Evolutionary conservation across 805 yeast genomes (phyloP), one percentile per base, ranked within the genome.

Genomic region (Pichia phayaonensis): DNA sequence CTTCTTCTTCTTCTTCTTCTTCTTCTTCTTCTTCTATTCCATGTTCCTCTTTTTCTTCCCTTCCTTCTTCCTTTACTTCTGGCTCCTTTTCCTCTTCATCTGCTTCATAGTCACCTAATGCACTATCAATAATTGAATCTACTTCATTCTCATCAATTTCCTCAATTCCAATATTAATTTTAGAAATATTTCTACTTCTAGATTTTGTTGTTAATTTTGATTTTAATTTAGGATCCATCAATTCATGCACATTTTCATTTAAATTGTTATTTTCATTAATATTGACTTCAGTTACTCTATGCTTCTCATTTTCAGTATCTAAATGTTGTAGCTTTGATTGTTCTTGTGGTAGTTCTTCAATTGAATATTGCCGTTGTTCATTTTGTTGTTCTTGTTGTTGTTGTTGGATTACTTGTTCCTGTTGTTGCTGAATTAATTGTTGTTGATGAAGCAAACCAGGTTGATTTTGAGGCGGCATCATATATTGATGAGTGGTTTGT

Each of bases 331-430:
- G 34, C 12, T 29, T 15, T 29, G 34, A 29, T 29, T 29, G 34
- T 3, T 4, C 13, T 13, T 10, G n/a, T 29, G 29, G 29, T 26
- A 26, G 42, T 26, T 16, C 34, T 43, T 47, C 42, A 20, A 7
- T 27, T 34, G 38, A 61, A 29, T 46, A 54, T 50, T 47, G 64
- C 18, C 49, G 59, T 42, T 54, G 64, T 42, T 38, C 27, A 20
- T 22, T 20, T 31, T 38, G 46, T n/a, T 46, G 27, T 20, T 44
- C 52, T 41, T 50, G 56, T 39, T 46, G 53, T 22, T 47, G 55
- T 39, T 52, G 44, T 18, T 20, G 13, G 31, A 39, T 15, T 24
- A 40, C 15, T 18, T 42, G 40, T 29, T 43, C 40, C 13, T 42
- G 45, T 6, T 24, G 44, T 10, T 42, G 38, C 27, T 31, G 38